Conservation (phyloP, 2,329 filamentous ascomycete species). For the Paramyrothecium roridum region DNA sequence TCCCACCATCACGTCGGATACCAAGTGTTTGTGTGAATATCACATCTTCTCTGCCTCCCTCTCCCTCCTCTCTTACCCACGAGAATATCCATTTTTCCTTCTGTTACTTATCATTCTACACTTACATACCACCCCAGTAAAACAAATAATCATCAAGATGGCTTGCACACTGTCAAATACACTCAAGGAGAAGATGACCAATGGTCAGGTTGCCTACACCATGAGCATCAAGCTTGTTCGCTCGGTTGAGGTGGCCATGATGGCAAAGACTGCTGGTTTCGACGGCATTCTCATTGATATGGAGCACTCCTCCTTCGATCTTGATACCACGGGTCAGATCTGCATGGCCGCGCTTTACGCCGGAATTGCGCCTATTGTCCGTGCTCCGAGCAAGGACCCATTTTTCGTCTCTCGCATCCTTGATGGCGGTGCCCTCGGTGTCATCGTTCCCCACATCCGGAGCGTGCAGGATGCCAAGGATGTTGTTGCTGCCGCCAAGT, state of each 20-base stretch:
- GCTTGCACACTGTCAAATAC: conserved; percentile 15
- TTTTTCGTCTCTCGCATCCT: conserved; percentile 21
- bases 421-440: conserved; percentile 19
- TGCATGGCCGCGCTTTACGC: conserved; percentile 23
- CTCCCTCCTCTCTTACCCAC: no score
- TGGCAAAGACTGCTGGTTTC: conserved; percentile 29
- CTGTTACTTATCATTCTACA: neutral
- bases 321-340: conserved; percentile 26
- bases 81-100: no score
- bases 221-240: conserved; percentile 27
- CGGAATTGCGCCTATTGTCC: conserved; percentile 22
- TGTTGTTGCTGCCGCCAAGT: conserved; percentile 20
- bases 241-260: conserved; percentile 24
- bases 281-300: conserved; percentile 34
- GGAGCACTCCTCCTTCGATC: conserved; percentile 30
- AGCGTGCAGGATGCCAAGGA: conserved; percentile 17
- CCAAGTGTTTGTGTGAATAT: no score
- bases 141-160: conserved; percentile 9
- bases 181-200: conserved; percentile 20
- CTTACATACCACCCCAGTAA: neutral
- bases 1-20: no score
- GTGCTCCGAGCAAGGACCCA: conserved; percentile 18
- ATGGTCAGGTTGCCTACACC: conserved; percentile 20
- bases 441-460: conserved; percentile 21
- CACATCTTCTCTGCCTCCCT: no score